phyloP scores from a whole-genome alignment of 2,329 filamentous ascomycete genomes.

The Fusarium vanettenii region DNA sequence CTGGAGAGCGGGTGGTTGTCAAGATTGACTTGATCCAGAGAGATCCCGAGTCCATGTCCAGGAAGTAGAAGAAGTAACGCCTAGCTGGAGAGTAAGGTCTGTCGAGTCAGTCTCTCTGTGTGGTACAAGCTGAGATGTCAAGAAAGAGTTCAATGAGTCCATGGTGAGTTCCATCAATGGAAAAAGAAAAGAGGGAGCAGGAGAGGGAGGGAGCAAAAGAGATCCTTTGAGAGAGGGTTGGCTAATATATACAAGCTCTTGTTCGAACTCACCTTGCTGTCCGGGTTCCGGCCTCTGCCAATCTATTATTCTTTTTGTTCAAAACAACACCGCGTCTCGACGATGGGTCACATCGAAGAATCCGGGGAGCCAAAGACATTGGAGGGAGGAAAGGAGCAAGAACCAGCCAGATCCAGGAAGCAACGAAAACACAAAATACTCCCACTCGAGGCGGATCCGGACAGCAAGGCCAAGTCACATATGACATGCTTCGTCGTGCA shows the following conservation, averaged over 20 bases:
- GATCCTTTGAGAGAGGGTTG: constrained; percentile 55
- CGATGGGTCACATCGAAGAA: constrained; percentile 40
- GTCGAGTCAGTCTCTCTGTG: constrained; percentile 41
- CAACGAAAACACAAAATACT: constrained; percentile 44
- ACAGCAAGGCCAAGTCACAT: constrained; percentile 46
- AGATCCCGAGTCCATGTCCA: constrained; percentile 25
- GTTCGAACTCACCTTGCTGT: constrained; percentile 64
- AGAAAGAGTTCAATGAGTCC: constrained; percentile 20
- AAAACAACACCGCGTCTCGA: constrained; percentile 36
- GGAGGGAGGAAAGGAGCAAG: constrained; percentile 39
- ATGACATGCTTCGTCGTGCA: not conserved
- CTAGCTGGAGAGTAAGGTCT: constrained; percentile 44
- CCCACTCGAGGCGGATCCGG: constrained; percentile 47
- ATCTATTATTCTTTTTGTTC: constrained; percentile 41
- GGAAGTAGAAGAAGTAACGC: constrained; percentile 6
- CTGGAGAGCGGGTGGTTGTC: constrained; percentile 11
- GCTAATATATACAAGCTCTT: constrained; percentile 65
- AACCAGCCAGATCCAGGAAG: constrained; percentile 45
- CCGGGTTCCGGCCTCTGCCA: constrained; percentile 54
- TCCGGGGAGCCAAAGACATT: constrained; percentile 39
- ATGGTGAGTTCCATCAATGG: constrained; percentile 35
- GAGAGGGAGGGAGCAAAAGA: constrained; percentile 31
- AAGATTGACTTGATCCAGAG: constrained; percentile 15
- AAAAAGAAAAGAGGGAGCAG: constrained; percentile 6
- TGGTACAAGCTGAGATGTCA: constrained; percentile 31